A percentile compares a stretch with the other conserved stretches of the same genome.
Evolutionary conservation across 192 early-diverging fungal species (phyloP).

Genomic region (Pilobolus umbonatus): DNA sequence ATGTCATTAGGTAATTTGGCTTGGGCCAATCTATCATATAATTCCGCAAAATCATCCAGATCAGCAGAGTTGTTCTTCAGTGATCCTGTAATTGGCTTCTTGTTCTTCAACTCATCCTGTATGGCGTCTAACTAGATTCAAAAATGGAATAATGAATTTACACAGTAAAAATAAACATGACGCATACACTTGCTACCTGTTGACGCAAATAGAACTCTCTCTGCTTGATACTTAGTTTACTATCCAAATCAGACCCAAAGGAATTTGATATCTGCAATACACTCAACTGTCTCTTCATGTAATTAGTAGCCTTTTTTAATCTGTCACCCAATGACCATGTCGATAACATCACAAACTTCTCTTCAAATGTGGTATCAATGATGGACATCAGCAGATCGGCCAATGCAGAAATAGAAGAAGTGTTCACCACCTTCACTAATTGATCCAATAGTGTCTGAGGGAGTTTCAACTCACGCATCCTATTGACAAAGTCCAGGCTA

Average conservation of each 20-base stretch:
- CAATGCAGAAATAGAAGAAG: slow-evolving; percentile 47
- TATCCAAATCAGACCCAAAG: slow-evolving; percentile 66
- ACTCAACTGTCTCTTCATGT: slow-evolving; percentile 68
- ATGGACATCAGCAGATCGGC: slow-evolving; percentile 67
- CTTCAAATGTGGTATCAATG: slow-evolving; percentile 65
- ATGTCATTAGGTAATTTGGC: slow-evolving; percentile 62
- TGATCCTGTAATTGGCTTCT: slow-evolving; percentile 28
- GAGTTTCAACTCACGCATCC: slow-evolving; percentile 59
- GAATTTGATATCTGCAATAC: slow-evolving; percentile 63
- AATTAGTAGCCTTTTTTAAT: slow-evolving; percentile 48
- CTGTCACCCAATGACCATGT: slow-evolving; percentile 51
- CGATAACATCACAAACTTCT: slow-evolving; percentile 65
- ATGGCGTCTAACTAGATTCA: slow-evolving; percentile 63
- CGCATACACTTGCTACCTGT: slow-evolving; percentile 44
- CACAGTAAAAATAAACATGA: neutral
- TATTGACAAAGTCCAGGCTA: slow-evolving; percentile 43
- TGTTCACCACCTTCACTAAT: slow-evolving; percentile 61
- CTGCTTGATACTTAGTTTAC: slow-evolving; percentile 74
- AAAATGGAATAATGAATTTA: neutral
- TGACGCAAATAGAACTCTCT: slow-evolving; percentile 74
- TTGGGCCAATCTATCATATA: slow-evolving; percentile 49
- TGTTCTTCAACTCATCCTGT: slow-evolving; percentile 73
- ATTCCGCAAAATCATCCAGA: slow-evolving; percentile 56
- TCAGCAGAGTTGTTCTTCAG: slow-evolving; percentile 45
- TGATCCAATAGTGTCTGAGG: slow-evolving; percentile 59